Conservation (phyloP, 2,329 filamentous ascomycete species). For the Trichoderma atrobrunneum region DNA sequence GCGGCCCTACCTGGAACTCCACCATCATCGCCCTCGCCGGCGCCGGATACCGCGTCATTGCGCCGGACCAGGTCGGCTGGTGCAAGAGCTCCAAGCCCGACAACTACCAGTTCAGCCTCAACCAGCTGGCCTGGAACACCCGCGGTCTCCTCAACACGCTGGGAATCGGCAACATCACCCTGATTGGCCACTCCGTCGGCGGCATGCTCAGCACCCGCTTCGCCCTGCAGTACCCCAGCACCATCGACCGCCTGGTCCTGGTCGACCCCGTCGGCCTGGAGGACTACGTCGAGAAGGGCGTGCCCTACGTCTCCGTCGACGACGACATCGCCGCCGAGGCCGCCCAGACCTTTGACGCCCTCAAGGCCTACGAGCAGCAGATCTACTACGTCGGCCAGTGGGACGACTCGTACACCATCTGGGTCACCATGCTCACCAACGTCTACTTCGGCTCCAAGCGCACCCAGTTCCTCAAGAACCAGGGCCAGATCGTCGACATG, state of each 20-base stretch:
- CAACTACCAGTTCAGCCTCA: slow-evolving; percentile 51
- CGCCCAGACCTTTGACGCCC: slow-evolving; percentile 42
- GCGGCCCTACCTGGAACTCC: slow-evolving; percentile 50
- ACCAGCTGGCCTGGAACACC: slow-evolving; percentile 52
- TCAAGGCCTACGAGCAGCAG: slow-evolving; percentile 45
- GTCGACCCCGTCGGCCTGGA: slow-evolving; percentile 54
- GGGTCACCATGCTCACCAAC: slow-evolving; percentile 54
- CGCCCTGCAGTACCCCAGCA: slow-evolving; percentile 47
- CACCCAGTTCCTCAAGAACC: slow-evolving; percentile 43
- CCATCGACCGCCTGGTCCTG: slow-evolving; percentile 44
- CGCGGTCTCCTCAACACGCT: slow-evolving; percentile 45
- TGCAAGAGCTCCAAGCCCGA: slow-evolving; percentile 55
- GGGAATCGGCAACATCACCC: slow-evolving; percentile 41
- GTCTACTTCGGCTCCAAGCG: slow-evolving; percentile 48
- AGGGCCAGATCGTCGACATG: slow-evolving; percentile 53
- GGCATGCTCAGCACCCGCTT: slow-evolving; percentile 54
- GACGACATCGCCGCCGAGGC: slow-evolving; percentile 37
- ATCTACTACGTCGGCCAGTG: slow-evolving; percentile 50
- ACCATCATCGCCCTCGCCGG: slow-evolving; percentile 43
- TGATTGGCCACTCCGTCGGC: slow-evolving; percentile 55
- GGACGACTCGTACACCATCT: slow-evolving; percentile 49
- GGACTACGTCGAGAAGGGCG: slow-evolving; percentile 50
- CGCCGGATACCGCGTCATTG: slow-evolving; percentile 50
- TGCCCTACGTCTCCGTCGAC: slow-evolving; percentile 46
- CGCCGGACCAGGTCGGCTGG: slow-evolving; percentile 55